Evolutionary conservation across 805 yeast species (phyloP).

Genomic region (Yamadazyma tumulicola): DNA sequence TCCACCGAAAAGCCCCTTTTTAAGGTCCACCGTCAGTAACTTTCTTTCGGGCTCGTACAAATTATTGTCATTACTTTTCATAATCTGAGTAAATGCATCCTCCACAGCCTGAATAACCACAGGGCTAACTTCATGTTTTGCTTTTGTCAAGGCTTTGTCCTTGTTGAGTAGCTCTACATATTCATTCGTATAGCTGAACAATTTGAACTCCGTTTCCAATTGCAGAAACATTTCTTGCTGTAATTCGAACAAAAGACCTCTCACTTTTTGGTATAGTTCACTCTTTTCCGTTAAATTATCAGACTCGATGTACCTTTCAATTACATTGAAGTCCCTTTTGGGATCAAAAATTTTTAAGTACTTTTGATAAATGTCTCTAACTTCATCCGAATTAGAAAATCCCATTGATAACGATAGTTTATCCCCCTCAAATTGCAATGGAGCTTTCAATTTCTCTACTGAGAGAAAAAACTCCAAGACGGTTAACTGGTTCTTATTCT

Average conservation of each 20-base stretch:
- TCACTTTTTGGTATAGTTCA: conserved; percentile 46
- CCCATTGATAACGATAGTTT: conserved; percentile 37
- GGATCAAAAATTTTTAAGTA: background rate
- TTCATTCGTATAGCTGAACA: conserved; percentile 7
- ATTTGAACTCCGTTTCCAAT: conserved; percentile 39
- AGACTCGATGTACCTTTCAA: conserved; percentile 22
- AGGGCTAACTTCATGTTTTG: conserved; percentile 7
- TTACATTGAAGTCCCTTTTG: conserved; percentile 19
- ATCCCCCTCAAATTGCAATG: conserved; percentile 47
- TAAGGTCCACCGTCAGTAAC: conserved; percentile 11
- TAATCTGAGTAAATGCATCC: conserved; percentile 61
- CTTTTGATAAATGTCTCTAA: conserved; percentile 35
- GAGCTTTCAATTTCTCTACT: conserved; percentile 67
- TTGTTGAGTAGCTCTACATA: conserved; percentile 4
- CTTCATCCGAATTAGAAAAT: conserved; percentile 50
- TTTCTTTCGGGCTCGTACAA: conserved; percentile 5
- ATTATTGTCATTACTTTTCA: conserved; percentile 20
- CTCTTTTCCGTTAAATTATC: conserved; percentile 10
- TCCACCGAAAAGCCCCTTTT: conserved; percentile 27
- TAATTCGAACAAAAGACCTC: conserved; percentile 54
- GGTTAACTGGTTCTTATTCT: conserved; percentile 9
- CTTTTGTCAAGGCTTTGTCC: conserved; percentile 9
- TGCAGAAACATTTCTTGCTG: conserved; percentile 52
- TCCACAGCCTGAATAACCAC: conserved; percentile 60
- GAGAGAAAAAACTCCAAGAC: conserved; percentile 63